Evolutionary conservation across 441 rosid species (phyloP), one percentile per base, ranked within the genome.

Genomic region (Brassica balearica): DNA sequence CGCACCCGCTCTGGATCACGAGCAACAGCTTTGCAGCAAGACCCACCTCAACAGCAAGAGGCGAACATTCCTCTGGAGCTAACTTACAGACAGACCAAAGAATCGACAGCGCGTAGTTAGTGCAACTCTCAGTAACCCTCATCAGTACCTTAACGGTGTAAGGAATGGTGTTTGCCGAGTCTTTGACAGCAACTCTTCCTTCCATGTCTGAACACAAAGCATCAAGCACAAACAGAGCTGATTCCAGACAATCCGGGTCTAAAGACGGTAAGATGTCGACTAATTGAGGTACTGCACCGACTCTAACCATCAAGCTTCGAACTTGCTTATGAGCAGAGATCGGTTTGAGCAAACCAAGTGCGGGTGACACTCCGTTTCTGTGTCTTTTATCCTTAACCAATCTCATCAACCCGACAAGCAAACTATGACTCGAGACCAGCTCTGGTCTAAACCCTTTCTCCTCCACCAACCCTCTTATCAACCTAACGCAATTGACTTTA

Each of bases 1-100:
- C 87, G 58, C 90, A 94, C 19, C 93, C 97, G 59, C 97, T 94
- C 73, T 94, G 97, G 9, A 94, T 90, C 22, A 94, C 97, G 0
- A 94, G 89, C 19, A 94, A 90, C 2, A 94, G 88, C 78, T 92
- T 92, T 0, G 97, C 95, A 6, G 95, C 98, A 15, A 94, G 69
- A 67, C 98, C 98, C 0, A 91, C 95, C 61, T 92, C 95, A 1
- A 94, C 90, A 20, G 95, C 95, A 23, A 82, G 67, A 3, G 89
- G 80, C 0, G 91, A 84, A 68, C 94, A 92, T 85, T 94, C 92
- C 43, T 91, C 93, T 0, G 96, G 95, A 10, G 91, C 93, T 41
- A 94, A 81, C 75, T 87, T 84, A 81, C 96, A 94, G 43, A 94
- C 83, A 12, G 88, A 80, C 90, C 90, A 92, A 70, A 94, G 78